Evolutionary conservation across 495 filamentous ascomycete species (phyloP), one percentile per base, ranked within the genome.

Genomic region (Hyphodiscus hymeniophilus): DNA sequence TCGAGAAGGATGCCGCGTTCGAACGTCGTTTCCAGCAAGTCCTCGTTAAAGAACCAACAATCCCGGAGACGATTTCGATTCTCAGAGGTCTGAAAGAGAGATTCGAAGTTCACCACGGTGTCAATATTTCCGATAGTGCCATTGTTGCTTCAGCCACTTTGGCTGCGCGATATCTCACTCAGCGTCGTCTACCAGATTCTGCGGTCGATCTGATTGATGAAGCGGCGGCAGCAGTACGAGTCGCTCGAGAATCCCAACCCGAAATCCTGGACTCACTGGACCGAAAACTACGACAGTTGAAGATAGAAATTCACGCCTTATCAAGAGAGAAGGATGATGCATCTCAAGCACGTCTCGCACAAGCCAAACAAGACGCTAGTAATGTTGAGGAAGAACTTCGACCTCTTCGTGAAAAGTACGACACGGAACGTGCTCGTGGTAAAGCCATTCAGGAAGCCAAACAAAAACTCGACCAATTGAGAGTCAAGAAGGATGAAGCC

Each of bases 1-100:
- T 98, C 48, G 94, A 98, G 64, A 98, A 98, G 66, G 92, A 98
- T 56, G 84, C 86, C 36, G 92, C 92, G 38, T 97, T 98, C 61
- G 92, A 97, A 64, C 89, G 94, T 59, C 86, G 92, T 61, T 98
- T 98, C 73, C 92, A 98, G 64, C 92, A 97, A 64, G 91, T 98
- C 24, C 66, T 97, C 26, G 89, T 96, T 60, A 94, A 94, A 61
- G 92, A 98, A 62, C 92, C 92, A 1, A 67, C 80, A 4, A 80
- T 96, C 34, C 64, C 80, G 0, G 92, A 98, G 65, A 97, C 92
- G 3, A 80, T 98, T 54, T 97, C 92, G 2, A 98, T 98, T 61
- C 84, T 98, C 13, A 84, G 92, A 72, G 92, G 92, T 51, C 68
- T 98, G 47, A 97, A 97, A 67, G 91, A 96, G 60, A 87, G 88